Conservation (phyloP, 1,284 basidiomycete genomes). For the Marasmius tenuissimus region DNA sequence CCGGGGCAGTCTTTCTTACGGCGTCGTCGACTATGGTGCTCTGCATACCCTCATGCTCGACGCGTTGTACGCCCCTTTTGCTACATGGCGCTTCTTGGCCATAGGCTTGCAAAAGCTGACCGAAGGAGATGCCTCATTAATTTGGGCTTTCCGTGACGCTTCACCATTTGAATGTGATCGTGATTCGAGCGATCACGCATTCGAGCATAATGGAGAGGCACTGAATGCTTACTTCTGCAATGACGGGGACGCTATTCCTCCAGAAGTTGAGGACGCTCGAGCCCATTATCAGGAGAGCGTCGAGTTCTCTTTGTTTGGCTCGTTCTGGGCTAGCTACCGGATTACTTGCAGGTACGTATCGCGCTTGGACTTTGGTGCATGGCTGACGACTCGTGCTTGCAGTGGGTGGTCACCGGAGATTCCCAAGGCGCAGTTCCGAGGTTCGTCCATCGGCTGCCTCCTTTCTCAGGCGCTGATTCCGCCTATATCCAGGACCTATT, state of each 20-base stretch:
- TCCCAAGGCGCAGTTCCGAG: slow-evolving; percentile 15
- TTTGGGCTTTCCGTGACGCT: slow-evolving; percentile 8
- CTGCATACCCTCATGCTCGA: slow-evolving; percentile 11
- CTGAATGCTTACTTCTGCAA: background rate
- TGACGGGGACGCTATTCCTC: background rate
- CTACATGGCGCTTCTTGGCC: slow-evolving; percentile 12
- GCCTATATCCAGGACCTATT: slow-evolving; percentile 7
- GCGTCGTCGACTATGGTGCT: slow-evolving; percentile 14
- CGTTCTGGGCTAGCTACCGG: slow-evolving; percentile 11
- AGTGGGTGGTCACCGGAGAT: slow-evolving; percentile 11
- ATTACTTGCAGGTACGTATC: slow-evolving; percentile 8
- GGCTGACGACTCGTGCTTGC: too few species aligned
- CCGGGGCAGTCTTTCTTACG: slow-evolving; percentile 8
- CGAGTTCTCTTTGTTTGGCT: slow-evolving; percentile 8
- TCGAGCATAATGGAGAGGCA: background rate
- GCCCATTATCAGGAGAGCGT: background rate
- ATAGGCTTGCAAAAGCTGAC: slow-evolving; percentile 14
- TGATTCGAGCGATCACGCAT: background rate
- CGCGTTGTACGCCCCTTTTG: slow-evolving; percentile 12
- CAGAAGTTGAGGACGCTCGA: background rate
- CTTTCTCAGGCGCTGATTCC: background rate
- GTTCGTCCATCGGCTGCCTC: background rate
- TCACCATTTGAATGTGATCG: slow-evolving; percentile 15
- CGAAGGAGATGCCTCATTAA: slow-evolving; percentile 13
- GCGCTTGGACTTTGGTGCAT: background rate